Evolutionary conservation across 1,284 basidiomycete species (phyloP).

Genomic region (Cryptococcus sp.): DNA sequence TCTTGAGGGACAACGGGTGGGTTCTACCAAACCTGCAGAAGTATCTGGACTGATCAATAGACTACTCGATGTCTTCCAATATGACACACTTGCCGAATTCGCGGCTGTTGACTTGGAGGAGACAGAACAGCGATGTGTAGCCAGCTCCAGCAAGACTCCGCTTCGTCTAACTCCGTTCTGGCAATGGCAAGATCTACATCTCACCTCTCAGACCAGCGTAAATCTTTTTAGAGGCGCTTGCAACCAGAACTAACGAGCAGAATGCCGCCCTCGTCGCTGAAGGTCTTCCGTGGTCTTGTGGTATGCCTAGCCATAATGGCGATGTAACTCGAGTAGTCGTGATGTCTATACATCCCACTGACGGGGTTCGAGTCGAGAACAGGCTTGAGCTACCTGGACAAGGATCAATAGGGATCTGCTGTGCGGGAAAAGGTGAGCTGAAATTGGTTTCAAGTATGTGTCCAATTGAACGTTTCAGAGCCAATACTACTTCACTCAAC

Average conservation of each 20-base stretch:
- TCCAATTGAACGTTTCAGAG: constrained; percentile 2
- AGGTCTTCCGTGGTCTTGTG: constrained; percentile 39
- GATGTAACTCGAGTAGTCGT: constrained; percentile 39
- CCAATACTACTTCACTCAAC: constrained; percentile 35
- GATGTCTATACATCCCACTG: constrained; percentile 7
- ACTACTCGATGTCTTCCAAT: constrained; percentile 33
- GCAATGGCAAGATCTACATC: constrained; percentile 33
- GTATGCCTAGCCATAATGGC: constrained; percentile 35
- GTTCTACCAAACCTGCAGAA: constrained; percentile 4
- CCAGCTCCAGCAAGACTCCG: constrained; percentile 9
- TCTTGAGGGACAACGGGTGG: constrained; percentile 39
- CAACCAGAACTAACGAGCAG: constrained; percentile 5
- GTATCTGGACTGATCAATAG: constrained; percentile 8
- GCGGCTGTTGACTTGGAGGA: constrained; percentile 15
- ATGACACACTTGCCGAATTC: constrained; percentile 16
- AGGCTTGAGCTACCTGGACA: constrained; percentile 39
- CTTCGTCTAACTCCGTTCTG: constrained; percentile 26
- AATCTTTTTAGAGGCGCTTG: constrained; percentile 1
- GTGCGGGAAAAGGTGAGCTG: constrained; percentile 14
- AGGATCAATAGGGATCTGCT: constrained; percentile 30
- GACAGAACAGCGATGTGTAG: constrained; percentile 5
- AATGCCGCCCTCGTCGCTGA: constrained; percentile 22
- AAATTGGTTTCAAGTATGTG: neutral
- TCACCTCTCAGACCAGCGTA: constrained; percentile 23
- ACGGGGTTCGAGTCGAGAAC: constrained; percentile 13